Percentiles rank a stretch among this genome's conserved stretches.
phyloP scores from a whole-genome alignment of 2,329 filamentous ascomycete genomes.

The Hypoxylon sp. region DNA sequence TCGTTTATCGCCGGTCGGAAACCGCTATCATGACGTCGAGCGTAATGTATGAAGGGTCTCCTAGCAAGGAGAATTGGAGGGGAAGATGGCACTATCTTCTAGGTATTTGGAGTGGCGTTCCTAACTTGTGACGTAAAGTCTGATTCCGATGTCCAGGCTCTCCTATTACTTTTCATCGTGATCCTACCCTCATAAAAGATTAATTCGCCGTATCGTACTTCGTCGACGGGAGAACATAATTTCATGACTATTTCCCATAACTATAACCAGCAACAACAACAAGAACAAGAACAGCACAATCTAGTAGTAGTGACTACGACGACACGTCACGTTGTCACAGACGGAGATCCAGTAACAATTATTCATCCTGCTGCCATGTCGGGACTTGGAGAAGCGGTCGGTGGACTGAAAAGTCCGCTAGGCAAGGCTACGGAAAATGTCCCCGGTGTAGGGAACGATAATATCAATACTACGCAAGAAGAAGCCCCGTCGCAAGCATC shows the following conservation, averaged over 20 bases:
- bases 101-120: constrained; percentile 5
- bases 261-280: constrained; percentile 29
- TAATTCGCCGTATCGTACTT: constrained; percentile 18
- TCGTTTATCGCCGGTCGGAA: constrained; percentile 20
- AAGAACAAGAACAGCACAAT: constrained; percentile 13
- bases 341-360: constrained; percentile 47
- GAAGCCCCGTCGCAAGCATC: constrained; percentile 43
- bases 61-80: constrained; percentile 23
- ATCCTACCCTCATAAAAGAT: constrained; percentile 41
- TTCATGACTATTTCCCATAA: constrained; percentile 42
- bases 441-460: constrained; percentile 16
- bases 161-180: constrained; percentile 24
- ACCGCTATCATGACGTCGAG: constrained; percentile 51
- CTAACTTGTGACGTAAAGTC: constrained; percentile 50
- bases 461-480: constrained; percentile 14
- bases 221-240: constrained; percentile 11
- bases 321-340: constrained; percentile 45
- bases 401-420: constrained; percentile 38
- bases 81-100: constrained; percentile 8
- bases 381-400: constrained; percentile 47
- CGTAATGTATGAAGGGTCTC: constrained; percentile 38
- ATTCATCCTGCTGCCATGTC: constrained; percentile 54
- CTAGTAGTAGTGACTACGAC: constrained; percentile 41
- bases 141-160: constrained; percentile 4
- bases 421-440: constrained; percentile 41